These are phyloP conservation scores for Globisporangium okanoganense DNA, from an alignment of 352 stramenopile species.

Conservation along the genomic window DNA sequence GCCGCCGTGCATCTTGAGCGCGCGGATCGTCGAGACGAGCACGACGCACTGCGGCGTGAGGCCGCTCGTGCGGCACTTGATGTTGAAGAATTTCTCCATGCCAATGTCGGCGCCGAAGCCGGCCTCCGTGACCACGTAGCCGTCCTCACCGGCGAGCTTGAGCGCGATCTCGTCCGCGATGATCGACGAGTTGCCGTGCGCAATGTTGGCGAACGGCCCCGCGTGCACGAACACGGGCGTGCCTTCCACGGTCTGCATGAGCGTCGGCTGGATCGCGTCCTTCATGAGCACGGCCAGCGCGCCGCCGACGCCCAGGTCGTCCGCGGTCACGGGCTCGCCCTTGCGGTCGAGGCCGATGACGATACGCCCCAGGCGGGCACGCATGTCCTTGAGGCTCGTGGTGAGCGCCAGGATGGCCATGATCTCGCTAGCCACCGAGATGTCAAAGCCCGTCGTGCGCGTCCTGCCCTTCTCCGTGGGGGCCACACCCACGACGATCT, in stretches of 20 bases:
- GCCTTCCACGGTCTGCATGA: constrained; percentile 98
- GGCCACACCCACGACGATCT: constrained; percentile 88
- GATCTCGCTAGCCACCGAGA: constrained; percentile 96
- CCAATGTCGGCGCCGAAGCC: constrained; percentile 98
- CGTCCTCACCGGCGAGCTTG: constrained; percentile 93
- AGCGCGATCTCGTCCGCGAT: constrained; percentile 95
- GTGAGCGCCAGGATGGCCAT: constrained; percentile 98
- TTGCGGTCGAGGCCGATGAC: constrained; percentile 88
- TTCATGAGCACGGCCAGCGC: constrained; percentile 98
- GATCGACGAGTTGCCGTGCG: constrained; percentile 96
- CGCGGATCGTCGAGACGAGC: constrained; percentile 97
- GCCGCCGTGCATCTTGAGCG: constrained; percentile 99
- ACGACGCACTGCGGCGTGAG: constrained; percentile 96
- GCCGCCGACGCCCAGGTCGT: constrained; percentile 96
- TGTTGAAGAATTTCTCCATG: constrained; percentile 99
- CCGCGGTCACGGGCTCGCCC: constrained; percentile 91
- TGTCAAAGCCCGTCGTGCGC: constrained; percentile 74
- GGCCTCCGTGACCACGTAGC: constrained; percentile 97
- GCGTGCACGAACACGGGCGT: constrained; percentile 97
- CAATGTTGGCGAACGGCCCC: constrained; percentile 98
- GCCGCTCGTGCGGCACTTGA: constrained; percentile 96
- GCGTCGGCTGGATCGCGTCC: constrained; percentile 95
- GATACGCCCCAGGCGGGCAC: constrained; percentile 92
- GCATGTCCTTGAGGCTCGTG: constrained; percentile 92
- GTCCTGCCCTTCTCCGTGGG: constrained; percentile 89